Evolutionary conservation across 2,329 filamentous ascomycete genomes (phyloP), one percentile per base, ranked within the genome.

Genomic region (Trichoderma citrinoviride): DNA sequence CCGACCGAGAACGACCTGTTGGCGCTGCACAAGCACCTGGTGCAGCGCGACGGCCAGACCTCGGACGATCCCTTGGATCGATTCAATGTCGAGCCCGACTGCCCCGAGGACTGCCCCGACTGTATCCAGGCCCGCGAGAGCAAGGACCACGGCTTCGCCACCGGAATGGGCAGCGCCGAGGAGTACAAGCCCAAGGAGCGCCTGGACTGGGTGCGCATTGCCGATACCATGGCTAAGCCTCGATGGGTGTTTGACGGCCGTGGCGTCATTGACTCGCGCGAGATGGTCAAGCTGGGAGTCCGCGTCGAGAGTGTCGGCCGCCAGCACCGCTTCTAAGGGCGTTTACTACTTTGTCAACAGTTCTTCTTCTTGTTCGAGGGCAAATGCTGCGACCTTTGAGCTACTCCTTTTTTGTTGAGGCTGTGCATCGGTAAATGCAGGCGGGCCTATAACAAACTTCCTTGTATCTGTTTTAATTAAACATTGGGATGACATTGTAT

Each of bases 181-280:
- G 80, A 81, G 71, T 79, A 81, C 73, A 78, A 77, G 68, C 68
- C 77, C 61, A 82, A 80, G 73, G 81, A 81, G 72, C 77, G 74
- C 43, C 71, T 85, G 19, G 81, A 85, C 75, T 86, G 83, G 83
- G 76, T 75, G 62, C 78, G 75, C 73, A 81, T 85, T 49, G 76
- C 81, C 50, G 72, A 77, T 60, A 72, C 74, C 67, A 85, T 85
- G 82, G 77, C 77, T 55, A 80, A 82, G 74, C 83, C 83, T 12
- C 81, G 79, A 64, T 85, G 82, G 82, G 76, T 85, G 27, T 86
- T 86, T 73, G 83, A 86, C 66, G 83, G 83, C n/a, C 81, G 81
- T 62, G 82, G 82, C 44, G 79, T 85, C 33, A 79, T 85, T 53
- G 81, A 85, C 68, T 77, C 77, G 19, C 73, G 74, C 23, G 77